Evolutionary conservation across 2,329 filamentous ascomycete genomes (phyloP), one percentile per base, ranked within the genome.

Genomic region (Colletotrichum sp.): DNA sequence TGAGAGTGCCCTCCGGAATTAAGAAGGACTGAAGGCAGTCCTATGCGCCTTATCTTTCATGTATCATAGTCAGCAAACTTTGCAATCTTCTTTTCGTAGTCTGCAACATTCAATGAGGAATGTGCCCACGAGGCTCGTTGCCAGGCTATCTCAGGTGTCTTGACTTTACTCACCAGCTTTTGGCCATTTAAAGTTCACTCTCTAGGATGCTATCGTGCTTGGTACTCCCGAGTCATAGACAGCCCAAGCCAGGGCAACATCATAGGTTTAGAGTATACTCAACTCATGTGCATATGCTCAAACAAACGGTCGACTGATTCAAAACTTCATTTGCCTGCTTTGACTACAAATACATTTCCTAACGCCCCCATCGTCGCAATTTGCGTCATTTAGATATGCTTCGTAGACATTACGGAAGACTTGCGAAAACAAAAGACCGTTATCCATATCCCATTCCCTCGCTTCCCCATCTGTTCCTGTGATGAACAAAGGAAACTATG

Each of bases 301-400:
- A 63, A 36, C 2, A 10, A 16, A 32, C 0, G 8, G 24, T 36
- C 55, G 15, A 16, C 13, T 59, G 13, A 57, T 32, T 73, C 73
- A 68, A 73, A 73, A 52, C 57, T n/a, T 48, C 28, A 34, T 75
- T 67, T 75, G 57, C 63, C 39, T 75, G 55, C 39, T 48, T 67
- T 75, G 39, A 64, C 57, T 73, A 73, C 7, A 59, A 30, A 36
- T 44, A 68, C 70, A 65, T 16, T 48, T n/a, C 26, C 44, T 7
- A 64, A 68, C 63, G 57, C 63, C 64, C 70, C 63, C 22, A 22
- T 57, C 22, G 32, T 57, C 30, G 28, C 39, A 71, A 39, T 57
- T 18, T 71, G 15, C 60, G n/a, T 55, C 30, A 28, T 36, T 15
- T 36, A 71, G 60, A 15, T 71, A 71, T 71, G 18, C 60, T 57